These are phyloP conservation scores for Fraxinus floribunda DNA, from an alignment of 305 asterid genomes.

Conservation along the genomic window DNA sequence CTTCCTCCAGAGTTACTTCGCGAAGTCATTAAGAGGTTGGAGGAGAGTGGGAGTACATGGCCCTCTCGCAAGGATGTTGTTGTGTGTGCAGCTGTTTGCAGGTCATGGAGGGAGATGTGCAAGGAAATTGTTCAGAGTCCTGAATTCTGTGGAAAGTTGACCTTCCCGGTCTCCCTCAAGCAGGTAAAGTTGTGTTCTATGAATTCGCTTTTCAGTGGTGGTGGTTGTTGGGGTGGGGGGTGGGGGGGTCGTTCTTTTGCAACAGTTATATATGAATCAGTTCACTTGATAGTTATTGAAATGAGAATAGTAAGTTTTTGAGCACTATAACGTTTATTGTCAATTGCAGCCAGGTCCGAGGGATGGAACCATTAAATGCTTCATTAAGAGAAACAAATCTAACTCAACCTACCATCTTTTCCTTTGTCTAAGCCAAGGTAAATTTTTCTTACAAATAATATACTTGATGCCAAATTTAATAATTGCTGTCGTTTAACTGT, in stretches of 20 bases:
- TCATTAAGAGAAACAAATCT: constrained; percentile 83
- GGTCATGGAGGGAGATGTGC: constrained; percentile 90
- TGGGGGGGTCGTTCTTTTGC: not conserved
- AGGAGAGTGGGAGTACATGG: constrained; percentile 81
- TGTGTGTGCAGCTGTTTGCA: constrained; percentile 81
- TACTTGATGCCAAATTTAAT: not conserved
- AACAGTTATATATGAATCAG: not conserved
- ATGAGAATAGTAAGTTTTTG: not conserved
- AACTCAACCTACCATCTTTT: constrained; percentile 73
- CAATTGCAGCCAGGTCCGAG: constrained; percentile 74
- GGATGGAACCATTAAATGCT: constrained; percentile 85
- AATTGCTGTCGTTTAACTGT: not conserved
- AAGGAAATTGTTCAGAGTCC: constrained; percentile 72
- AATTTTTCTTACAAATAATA: constrained; percentile 16
- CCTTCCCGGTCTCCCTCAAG: constrained; percentile 84
- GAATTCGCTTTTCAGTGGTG: not conserved
- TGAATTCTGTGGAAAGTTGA: constrained; percentile 66
- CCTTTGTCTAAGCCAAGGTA: constrained; percentile 84
- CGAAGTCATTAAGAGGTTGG: constrained; percentile 78
- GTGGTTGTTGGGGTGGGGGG: not conserved
- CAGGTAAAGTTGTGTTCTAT: constrained; percentile 46
- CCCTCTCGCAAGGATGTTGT: constrained; percentile 80
- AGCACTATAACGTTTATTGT: not conserved
- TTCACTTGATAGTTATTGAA: constrained; percentile 13
- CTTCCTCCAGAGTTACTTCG: constrained; percentile 88